A percentile compares a stretch with the other conserved stretches of the same genome.
These are phyloP conservation scores for Peterozyma toletana DNA, from an alignment of 805 yeast genomes.

Conservation along the genomic window DNA sequence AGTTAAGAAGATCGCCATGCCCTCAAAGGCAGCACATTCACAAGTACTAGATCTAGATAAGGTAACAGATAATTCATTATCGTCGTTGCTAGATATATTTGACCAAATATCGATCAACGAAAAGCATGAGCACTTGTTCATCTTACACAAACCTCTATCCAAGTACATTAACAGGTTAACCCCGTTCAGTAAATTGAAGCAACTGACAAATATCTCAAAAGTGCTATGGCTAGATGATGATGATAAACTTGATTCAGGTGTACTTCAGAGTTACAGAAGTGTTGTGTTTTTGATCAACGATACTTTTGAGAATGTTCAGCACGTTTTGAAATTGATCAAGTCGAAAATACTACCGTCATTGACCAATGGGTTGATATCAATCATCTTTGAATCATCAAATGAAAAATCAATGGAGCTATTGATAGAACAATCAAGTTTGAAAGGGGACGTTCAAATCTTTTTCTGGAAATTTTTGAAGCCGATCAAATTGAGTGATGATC, in stretches of 20 bases:
- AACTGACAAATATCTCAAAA: conserved; percentile 15
- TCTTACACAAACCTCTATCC: conserved; percentile 15
- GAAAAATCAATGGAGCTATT: not conserved
- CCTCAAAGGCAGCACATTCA: not conserved
- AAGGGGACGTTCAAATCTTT: conserved; percentile 17
- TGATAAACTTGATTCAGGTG: not conserved
- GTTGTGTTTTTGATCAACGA: conserved; percentile 14
- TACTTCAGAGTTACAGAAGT: conserved; percentile 12
- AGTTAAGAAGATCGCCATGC: too few species aligned
- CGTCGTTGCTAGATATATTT: conserved; percentile 5
- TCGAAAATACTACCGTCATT: conserved; percentile 7
- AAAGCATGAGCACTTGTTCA: conserved; percentile 6
- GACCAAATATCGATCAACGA: conserved; percentile 2
- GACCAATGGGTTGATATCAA: conserved; percentile 9
- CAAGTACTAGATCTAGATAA: not conserved
- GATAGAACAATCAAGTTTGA: conserved; percentile 17
- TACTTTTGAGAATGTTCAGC: not conserved
- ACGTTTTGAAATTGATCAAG: conserved; percentile 5
- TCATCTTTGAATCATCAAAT: conserved; percentile 8
- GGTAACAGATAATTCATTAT: not conserved
- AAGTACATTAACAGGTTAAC: conserved; percentile 18
- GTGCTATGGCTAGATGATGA: conserved; percentile 22
- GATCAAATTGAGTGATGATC: conserved; percentile 26
- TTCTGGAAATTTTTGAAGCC: conserved; percentile 16
- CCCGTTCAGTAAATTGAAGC: conserved; percentile 17